Base-by-base conservation (phyloP, 2,329 filamentous ascomycete species). In the Colletotrichum tamarilloi region DNA sequence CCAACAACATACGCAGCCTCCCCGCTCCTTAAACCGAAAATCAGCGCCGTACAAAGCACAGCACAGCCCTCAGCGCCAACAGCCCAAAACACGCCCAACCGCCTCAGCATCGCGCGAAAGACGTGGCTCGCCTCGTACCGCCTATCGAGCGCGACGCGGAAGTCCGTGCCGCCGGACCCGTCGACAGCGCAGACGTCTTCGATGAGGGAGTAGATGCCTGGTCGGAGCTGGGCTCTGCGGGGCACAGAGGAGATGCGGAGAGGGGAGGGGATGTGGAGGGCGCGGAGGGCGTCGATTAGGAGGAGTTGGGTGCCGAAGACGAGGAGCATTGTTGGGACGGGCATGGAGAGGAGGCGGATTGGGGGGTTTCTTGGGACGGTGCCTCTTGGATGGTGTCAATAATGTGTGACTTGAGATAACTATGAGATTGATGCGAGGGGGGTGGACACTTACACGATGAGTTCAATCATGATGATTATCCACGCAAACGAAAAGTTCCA, bases 381-480 rank as follows among this genome's bases (percentile, higher is more conserved):
- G 26, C 76, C 75, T 26, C 75, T 75, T 56, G 14, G 38, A 8
- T 42, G 38, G 30, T 16, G 4, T 35, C 19, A 49, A 26, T 22
- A 30, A 28, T 19, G 30, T 65, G 58, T 74, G 9, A 72, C 59
- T 14, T 35, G 12, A 19, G 32, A 1, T 19, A 9, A 2, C 5
- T 28, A 30, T 14, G 0, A 30, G 35, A 11, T 26, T 30, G 24
- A 6, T 8, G 1, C 1, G 19, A 35, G 12, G 52, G 2, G 16
- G 52, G 3, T 3, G 3, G 4, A 1, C 2, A 75, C 78, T 76
- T 76, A 80, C 78, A 87, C 84, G 75, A 90, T 88, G 26, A 89
- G 82, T 75, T 89, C 87, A 62, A 89, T 82, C 86, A 89, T 89
- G 77, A 90, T 84, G 69, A 88, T 85, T 60, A 89, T 82, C 87